Conservation (phyloP, 129 eudicot species). For the Apium graveolens region DNA sequence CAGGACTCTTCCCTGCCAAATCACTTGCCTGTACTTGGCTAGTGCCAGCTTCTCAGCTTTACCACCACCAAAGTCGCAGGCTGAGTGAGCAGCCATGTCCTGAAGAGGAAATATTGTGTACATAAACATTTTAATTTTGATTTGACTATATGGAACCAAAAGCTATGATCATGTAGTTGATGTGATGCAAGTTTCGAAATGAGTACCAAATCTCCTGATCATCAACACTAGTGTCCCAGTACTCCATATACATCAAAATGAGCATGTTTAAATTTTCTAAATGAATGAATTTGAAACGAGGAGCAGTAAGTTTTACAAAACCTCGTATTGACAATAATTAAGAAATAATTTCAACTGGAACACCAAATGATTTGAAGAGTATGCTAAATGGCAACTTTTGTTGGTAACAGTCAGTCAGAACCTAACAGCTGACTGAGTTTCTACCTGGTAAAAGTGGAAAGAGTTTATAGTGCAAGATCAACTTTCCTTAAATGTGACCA, state of each 20-base stretch:
- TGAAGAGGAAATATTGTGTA: slow-evolving; percentile 14
- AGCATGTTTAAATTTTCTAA: background rate
- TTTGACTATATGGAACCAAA: no score
- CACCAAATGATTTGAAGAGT: no score
- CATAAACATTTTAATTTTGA: background rate
- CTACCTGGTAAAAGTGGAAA: no score
- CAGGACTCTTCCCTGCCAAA: slow-evolving; percentile 90
- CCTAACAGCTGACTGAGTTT: no score
- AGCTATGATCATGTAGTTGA: no score
- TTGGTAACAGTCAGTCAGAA: no score
- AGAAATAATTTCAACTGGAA: no score
- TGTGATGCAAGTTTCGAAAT: no score
- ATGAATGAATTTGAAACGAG: background rate
- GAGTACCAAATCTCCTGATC: background rate
- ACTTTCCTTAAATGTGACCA: no score
- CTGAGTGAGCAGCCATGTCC: slow-evolving; percentile 99
- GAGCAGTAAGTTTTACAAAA: background rate
- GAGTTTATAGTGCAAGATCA: no score
- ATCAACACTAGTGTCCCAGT: background rate
- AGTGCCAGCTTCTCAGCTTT: slow-evolving; percentile 83
- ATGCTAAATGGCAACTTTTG: no score
- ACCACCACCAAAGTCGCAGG: slow-evolving; percentile 99
- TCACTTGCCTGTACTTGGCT: slow-evolving; percentile 79
- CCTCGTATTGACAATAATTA: background rate
- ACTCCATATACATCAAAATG: background rate